Base-by-base conservation (phyloP, 495 filamentous ascomycete species). In the Penicillium egyptiacum region DNA sequence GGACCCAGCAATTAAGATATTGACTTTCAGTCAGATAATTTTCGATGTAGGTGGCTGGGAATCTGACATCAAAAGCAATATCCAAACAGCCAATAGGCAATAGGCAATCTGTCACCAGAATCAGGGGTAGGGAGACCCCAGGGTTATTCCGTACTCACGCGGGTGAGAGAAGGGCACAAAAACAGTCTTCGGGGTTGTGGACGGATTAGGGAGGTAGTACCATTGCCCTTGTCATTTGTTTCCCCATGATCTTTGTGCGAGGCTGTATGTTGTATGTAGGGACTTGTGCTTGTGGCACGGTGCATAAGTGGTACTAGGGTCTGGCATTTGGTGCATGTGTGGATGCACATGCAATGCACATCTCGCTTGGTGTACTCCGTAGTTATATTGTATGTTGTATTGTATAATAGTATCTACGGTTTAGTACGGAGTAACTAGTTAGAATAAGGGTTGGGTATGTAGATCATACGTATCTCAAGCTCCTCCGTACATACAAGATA, bases 151-250 rank as follows among this genome's bases (percentile, higher is more conserved):
- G 17, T 6, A 33, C 16, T 16, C n/a, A n/a, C n/a, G 19, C 25
- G 48, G 30, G 48, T 22, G 22, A 30, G 28, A 30, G 25, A 14
- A 33, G 14, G 23, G 14, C 42, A 10, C 22, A 46, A 55, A 46
- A 47, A 55, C 53, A 47, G 53, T 55, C 53, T 37, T 55, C 53
- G 53, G 53, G 42, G 22, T 9, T 47, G 42, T 47, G 31, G 53
- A 55, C 53, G 43, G 14, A 55, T 47, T 55, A 55, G 53, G 53
- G 53, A 55, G 53, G 53, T 55, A 39, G 42, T 55, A 55, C 53
- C 35, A 51, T 43, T 43, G 35, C n/a, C 17, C 17, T 48, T 17
- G 45, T 23, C 28, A 14, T 28, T n/a, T 28, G 26, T 40, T 51
- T 31, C 19, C 35, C 48, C 31, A 40, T 51, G 49, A 48, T 51